Conservation (phyloP, 2,329 filamentous ascomycete species). For the Bipolaris gigantea region DNA sequence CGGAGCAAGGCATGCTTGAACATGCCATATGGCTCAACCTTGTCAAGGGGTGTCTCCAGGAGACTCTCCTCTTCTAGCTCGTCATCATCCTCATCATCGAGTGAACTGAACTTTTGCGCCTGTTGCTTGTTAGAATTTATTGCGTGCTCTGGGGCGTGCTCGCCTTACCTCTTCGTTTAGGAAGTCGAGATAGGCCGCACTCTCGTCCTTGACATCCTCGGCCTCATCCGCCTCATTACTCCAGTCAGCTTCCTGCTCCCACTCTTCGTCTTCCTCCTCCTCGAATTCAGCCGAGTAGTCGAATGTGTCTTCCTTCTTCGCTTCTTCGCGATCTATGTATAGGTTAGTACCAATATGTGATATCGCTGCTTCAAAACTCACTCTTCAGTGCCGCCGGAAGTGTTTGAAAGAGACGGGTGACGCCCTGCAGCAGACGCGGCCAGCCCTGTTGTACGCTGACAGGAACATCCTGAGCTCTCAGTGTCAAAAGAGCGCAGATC, state of each 20-base stretch:
- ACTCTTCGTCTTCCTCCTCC: conserved; percentile 78
- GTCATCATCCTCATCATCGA: conserved; percentile 74
- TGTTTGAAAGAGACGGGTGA: conserved; percentile 89
- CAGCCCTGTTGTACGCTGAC: conserved; percentile 92
- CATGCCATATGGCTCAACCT: conserved; percentile 88
- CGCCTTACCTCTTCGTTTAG: conserved; percentile 78
- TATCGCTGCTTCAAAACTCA: conserved; percentile 48
- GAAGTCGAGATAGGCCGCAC: conserved; percentile 92
- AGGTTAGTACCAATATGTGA: conserved; percentile 27
- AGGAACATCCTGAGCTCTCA: conserved; percentile 81
- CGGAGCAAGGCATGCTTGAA: conserved; percentile 82
- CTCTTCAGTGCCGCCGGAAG: conserved; percentile 84
- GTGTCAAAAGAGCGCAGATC: conserved; percentile 80
- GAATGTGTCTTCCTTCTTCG: conserved; percentile 81
- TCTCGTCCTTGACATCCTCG: conserved; percentile 79
- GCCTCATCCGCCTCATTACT: conserved; percentile 65
- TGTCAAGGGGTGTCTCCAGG: conserved; percentile 91
- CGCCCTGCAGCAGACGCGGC: conserved; percentile 86
- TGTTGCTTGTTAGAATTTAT: conserved; percentile 45
- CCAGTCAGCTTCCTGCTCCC: conserved; percentile 75
- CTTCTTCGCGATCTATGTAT: conserved; percentile 77
- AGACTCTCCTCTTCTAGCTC: conserved; percentile 90
- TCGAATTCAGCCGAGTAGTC: conserved; percentile 73
- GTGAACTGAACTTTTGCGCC: conserved; percentile 80
- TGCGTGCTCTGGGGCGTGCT: neutral